Evolutionary conservation across 495 filamentous ascomycete species (phyloP).

Genomic region (Apiosordaria backusii): DNA sequence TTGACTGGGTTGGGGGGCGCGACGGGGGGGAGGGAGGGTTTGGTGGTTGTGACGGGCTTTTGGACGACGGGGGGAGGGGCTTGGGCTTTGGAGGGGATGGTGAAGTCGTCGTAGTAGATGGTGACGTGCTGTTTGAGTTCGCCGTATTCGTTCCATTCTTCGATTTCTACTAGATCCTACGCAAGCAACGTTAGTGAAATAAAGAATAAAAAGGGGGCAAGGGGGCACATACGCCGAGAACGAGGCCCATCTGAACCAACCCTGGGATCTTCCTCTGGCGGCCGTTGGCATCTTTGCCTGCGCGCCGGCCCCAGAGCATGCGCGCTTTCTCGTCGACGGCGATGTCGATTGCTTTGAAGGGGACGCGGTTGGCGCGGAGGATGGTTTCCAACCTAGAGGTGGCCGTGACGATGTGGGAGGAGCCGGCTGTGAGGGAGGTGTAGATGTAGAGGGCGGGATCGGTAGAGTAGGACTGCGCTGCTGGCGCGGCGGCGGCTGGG

Average conservation of each 20-base stretch:
- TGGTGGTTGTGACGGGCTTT: slow-evolving; percentile 32
- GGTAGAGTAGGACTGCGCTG: slow-evolving; percentile 53
- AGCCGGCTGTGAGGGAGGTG: slow-evolving; percentile 91
- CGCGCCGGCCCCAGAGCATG: slow-evolving; percentile 83
- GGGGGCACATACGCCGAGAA: slow-evolving; percentile 70
- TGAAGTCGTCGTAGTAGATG: slow-evolving; percentile 53
- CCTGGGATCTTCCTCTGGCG: slow-evolving; percentile 80
- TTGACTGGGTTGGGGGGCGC: slow-evolving; percentile 12
- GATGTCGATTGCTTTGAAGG: slow-evolving; percentile 87
- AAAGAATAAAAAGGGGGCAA: neutral
- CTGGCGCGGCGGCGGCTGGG: slow-evolving; percentile 16
- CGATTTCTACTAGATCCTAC: slow-evolving; percentile 87
- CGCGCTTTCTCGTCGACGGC: slow-evolving; percentile 89
- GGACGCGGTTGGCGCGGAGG: slow-evolving; percentile 88
- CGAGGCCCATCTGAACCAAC: slow-evolving; percentile 79
- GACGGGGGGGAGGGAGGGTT: slow-evolving; percentile 27
- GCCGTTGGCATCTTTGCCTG: slow-evolving; percentile 54
- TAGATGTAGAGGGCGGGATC: slow-evolving; percentile 88
- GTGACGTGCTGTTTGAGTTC: slow-evolving; percentile 83
- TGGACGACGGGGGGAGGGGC: slow-evolving; percentile 32
- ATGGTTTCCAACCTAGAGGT: slow-evolving; percentile 95
- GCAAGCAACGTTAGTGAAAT: neutral
- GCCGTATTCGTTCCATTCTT: slow-evolving; percentile 99
- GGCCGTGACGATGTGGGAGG: slow-evolving; percentile 93
- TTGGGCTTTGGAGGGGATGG: slow-evolving; percentile 43